A percentile compares a stretch with the other conserved stretches of the same genome.
Evolutionary conservation across 208 protist species (phyloP).

Genomic region (Entamoeba moshkovskii): DNA sequence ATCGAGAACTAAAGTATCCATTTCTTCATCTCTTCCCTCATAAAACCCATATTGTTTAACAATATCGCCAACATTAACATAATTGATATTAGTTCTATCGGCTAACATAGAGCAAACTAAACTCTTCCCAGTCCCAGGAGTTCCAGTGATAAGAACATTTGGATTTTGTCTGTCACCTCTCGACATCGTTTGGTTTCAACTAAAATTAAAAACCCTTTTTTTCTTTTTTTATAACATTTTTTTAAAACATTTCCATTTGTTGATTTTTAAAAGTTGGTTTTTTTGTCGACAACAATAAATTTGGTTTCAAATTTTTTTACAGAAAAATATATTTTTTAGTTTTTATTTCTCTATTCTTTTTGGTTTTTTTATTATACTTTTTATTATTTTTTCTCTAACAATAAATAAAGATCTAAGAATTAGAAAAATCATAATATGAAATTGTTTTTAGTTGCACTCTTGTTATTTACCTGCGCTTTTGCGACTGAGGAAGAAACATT

Average conservation of each 20-base stretch:
- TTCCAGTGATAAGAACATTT: conserved; percentile 28
- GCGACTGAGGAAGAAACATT: neutral
- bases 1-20: neutral
- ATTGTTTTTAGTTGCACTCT: neutral
- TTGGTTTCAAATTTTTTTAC: too few species aligned
- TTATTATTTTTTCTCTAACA: too few species aligned
- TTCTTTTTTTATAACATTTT: too few species aligned
- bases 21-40: neutral
- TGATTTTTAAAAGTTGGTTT: too few species aligned
- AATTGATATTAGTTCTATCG: conserved; percentile 10
- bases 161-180: neutral
- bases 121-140: conserved; percentile 18
- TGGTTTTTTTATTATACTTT: too few species aligned
- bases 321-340: too few species aligned
- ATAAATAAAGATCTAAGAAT: too few species aligned
- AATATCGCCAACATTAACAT: conserved; percentile 19
- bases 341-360: too few species aligned
- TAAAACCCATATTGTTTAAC: neutral
- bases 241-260: too few species aligned
- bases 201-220: too few species aligned
- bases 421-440: neutral
- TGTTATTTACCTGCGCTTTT: neutral
- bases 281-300: too few species aligned
- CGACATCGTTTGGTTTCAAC: neutral
- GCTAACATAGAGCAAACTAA: conserved; percentile 12